Conservation (phyloP, 805 yeast species). For the Millerozyma miso region DNA sequence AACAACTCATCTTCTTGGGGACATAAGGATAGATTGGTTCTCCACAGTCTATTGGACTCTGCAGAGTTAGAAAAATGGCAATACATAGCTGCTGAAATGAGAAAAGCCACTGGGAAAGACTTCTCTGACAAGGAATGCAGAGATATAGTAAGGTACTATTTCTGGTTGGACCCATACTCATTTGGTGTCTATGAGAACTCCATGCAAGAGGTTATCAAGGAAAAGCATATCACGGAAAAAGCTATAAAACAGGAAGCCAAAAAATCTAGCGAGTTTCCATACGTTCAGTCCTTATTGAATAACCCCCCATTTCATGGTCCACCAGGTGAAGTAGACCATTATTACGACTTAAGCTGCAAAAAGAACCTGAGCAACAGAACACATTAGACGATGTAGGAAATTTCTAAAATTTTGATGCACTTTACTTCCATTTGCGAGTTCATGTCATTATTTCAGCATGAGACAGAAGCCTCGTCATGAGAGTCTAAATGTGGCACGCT, state of each 20-base stretch:
- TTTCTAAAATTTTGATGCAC: too few species aligned
- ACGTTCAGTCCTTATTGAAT: slow-evolving; percentile 4
- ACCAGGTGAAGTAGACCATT: neutral
- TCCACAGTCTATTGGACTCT: slow-evolving; percentile 56
- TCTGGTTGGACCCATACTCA: slow-evolving; percentile 49
- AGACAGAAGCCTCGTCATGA: too few species aligned
- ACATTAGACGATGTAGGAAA: too few species aligned
- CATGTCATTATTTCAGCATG: too few species aligned
- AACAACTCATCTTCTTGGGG: slow-evolving; percentile 66
- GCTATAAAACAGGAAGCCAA: slow-evolving; percentile 17
- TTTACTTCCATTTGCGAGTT: too few species aligned
- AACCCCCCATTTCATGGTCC: neutral
- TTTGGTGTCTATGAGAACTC: slow-evolving; percentile 55
- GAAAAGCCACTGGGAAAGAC: slow-evolving; percentile 48
- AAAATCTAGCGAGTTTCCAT: slow-evolving; percentile 7
- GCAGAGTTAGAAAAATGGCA: slow-evolving; percentile 72
- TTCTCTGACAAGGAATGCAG: slow-evolving; percentile 54
- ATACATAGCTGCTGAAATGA: slow-evolving; percentile 58
- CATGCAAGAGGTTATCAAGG: slow-evolving; percentile 34
- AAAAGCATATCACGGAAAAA: slow-evolving; percentile 32
- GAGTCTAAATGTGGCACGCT: too few species aligned
- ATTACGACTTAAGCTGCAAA: neutral
- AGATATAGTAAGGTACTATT: slow-evolving; percentile 48
- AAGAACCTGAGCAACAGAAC: too few species aligned
- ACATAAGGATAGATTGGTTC: slow-evolving; percentile 45